A percentile compares a stretch with the other conserved stretches of the same genome.
Evolutionary conservation across 2,329 filamentous ascomycete genomes (phyloP).

Genomic region (Alternaria brassicicola): DNA sequence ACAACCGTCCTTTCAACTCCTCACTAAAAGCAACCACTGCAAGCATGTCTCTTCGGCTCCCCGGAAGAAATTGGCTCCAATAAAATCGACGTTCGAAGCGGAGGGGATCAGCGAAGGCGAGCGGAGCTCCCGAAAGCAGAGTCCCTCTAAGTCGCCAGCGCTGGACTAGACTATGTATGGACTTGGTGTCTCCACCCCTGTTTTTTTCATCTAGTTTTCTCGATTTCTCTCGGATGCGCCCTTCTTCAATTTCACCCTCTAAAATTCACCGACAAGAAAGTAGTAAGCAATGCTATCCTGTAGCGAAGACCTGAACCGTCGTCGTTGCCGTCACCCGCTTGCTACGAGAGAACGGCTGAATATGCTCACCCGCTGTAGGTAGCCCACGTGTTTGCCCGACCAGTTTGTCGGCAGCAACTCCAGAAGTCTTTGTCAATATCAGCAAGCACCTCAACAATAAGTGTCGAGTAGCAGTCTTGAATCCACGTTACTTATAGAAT

Average conservation of each 20-base stretch:
- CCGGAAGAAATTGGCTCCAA: neutral
- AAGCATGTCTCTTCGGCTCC: neutral
- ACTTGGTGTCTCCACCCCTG: neutral
- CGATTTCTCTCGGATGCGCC: neutral
- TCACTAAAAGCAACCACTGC: neutral
- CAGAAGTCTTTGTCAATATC: neutral
- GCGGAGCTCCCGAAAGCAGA: neutral
- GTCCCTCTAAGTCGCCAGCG: neutral
- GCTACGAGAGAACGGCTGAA: neutral
- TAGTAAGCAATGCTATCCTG: neutral
- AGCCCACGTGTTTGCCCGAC: neutral
- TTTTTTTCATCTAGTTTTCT: neutral
- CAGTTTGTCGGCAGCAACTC: neutral
- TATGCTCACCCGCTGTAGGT: neutral
- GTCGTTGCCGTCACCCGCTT: neutral
- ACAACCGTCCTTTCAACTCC: neutral
- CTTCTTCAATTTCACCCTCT: neutral
- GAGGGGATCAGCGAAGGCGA: neutral
- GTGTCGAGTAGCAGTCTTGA: neutral
- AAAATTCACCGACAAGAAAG: neutral
- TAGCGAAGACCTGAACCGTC: neutral
- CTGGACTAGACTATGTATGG: neutral
- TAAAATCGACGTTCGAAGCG: neutral
- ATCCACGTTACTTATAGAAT: neutral
- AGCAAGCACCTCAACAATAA: neutral